A percentile compares a stretch with the other conserved stretches of the same genome.
Conservation (phyloP, 2,329 filamentous ascomycete genomes). For the Bipolaris sorokiniana region DNA sequence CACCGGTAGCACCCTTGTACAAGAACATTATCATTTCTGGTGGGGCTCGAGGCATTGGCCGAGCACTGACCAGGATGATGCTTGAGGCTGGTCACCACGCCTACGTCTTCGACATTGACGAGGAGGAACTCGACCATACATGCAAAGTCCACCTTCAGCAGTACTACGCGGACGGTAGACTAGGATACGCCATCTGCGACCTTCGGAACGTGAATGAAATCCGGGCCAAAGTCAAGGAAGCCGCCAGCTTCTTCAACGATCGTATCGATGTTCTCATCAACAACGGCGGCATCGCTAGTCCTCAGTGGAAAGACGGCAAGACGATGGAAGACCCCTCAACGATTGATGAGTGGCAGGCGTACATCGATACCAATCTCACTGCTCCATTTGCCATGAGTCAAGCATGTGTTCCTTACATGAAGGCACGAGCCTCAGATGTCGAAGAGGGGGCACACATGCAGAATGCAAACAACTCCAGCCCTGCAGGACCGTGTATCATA, state of each 20-base stretch:
- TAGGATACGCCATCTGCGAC: conserved; percentile 52
- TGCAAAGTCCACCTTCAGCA: conserved; percentile 50
- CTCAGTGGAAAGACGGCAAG: conserved; percentile 53
- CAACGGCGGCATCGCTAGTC: conserved; percentile 47
- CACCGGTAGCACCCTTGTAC: conserved; percentile 17
- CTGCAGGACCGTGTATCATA: conserved; percentile 54
- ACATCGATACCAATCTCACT: conserved; percentile 57
- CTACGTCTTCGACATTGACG: conserved; percentile 55
- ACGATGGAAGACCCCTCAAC: conserved; percentile 55
- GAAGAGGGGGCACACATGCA: conserved; percentile 36
- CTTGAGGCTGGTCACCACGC: conserved; percentile 54
- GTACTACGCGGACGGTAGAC: conserved; percentile 44
- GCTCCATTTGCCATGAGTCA: conserved; percentile 55
- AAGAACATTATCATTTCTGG: conserved; percentile 51
- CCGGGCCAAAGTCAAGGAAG: conserved; percentile 49
- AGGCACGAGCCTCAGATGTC: conserved; percentile 35
- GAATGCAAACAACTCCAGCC: conserved; percentile 26
- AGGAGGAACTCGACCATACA: conserved; percentile 47
- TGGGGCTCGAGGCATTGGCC: conserved; percentile 57
- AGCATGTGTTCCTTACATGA: conserved; percentile 58
- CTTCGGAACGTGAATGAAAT: conserved; percentile 53
- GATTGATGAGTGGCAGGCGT: conserved; percentile 55
- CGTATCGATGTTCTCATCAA: conserved; percentile 51
- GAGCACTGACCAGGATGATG: conserved; percentile 55
- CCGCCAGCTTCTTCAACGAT: conserved; percentile 53